Conservation (phyloP, 306 rosid species). For the Styphnolobium japonicum region DNA sequence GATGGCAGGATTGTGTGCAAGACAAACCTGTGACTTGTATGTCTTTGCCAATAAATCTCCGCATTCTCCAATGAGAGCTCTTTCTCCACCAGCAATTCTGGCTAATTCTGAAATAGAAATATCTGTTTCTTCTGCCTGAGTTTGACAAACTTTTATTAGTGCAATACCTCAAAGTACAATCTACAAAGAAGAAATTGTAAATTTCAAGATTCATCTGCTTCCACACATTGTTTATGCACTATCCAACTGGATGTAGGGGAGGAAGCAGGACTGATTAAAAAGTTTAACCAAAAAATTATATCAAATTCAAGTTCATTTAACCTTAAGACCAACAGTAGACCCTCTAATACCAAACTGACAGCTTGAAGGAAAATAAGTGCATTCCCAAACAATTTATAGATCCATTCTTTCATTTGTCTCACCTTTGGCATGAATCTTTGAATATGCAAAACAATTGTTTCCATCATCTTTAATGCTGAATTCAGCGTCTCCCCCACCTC, state of each 20-base stretch:
- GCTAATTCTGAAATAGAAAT: constrained; percentile 69
- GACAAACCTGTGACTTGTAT: constrained; percentile 59
- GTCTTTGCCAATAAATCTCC: constrained; percentile 59
- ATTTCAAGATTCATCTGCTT: not conserved
- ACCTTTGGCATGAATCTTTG: constrained; percentile 66
- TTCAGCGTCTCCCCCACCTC: constrained; percentile 66
- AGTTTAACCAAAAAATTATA: not conserved
- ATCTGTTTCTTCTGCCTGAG: constrained; percentile 72
- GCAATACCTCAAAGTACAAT: not conserved
- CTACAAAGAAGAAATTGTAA: not conserved
- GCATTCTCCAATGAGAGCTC: constrained; percentile 63
- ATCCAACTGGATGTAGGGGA: not conserved
- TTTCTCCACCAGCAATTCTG: constrained; percentile 65
- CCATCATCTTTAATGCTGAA: constrained; percentile 62
- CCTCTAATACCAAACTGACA: not conserved
- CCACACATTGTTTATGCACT: not conserved
- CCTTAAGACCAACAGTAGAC: not conserved
- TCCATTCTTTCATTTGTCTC: constrained; percentile 10
- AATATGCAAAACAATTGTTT: constrained; percentile 46
- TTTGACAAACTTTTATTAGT: constrained; percentile 29
- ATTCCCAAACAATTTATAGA: not conserved
- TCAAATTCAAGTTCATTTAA: constrained; percentile 7
- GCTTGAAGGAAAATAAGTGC: not conserved
- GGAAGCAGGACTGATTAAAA: not conserved
- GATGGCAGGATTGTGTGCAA: not conserved